Base-by-base conservation (phyloP, 2,329 filamentous ascomycete genomes). In the Dactylellina parvicollis region DNA sequence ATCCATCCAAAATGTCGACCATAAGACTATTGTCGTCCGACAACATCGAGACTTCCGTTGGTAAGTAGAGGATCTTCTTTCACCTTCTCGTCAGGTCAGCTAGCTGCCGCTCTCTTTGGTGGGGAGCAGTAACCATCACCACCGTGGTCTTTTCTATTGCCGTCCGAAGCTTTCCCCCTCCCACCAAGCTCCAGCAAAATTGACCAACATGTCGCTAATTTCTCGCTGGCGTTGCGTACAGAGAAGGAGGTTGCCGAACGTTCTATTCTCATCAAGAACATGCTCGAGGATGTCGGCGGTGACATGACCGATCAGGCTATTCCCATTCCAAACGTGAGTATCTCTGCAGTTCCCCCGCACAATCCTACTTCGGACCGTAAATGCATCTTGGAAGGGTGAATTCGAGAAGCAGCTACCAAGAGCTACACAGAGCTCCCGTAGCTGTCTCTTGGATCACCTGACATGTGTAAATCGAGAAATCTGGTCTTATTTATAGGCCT, bases 181-280 rank as follows among this genome's bases (percentile, higher is more conserved):
- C 52, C 34, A 32, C 44, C 26, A 8, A 22, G 30, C 32, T 42
- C 47, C 28, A 14, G 32, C 5, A 7, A 59, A 54, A 10, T 2
- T n/a, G 34, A n/a, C 10, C 1, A 24, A 61, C 22, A 34, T 34
- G 30, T 44, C 46, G 56, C 30, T 67, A 60, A 73, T 24, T 46
- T 32, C 42, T n/a, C 42, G n/a, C 44, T 46, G 61, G 34, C 67
- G 26, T 18, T 24, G 22, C 28, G 8, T 36, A 22, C 60, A 91
- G 92, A 96, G 76, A 91, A 92, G 76, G 85, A 87, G 36, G 91
- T 98, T 74, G 92, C 91, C 42, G 92, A 96, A 84, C 91, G 94
- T 76, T 96, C 92, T 2, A 88, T 97, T 79, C 86, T 99, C 59
- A 96, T 99, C 85, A 97, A 96, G 88, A 96, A 98, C 85, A 90